Evolutionary conservation across 2,329 filamentous ascomycete species (phyloP).

Genomic region (Exserohilum turcica): DNA sequence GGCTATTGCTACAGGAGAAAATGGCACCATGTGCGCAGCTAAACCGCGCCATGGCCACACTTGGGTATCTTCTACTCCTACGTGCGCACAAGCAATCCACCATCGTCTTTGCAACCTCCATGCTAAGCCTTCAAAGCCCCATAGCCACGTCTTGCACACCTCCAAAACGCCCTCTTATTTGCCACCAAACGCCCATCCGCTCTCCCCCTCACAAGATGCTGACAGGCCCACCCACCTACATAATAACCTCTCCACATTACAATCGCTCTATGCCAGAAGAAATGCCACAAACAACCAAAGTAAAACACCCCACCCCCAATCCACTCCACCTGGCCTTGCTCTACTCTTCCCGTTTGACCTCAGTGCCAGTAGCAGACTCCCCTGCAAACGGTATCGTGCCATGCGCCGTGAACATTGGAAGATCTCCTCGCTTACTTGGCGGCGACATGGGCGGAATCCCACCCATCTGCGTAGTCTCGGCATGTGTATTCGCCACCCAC

Average conservation of each 20-base stretch:
- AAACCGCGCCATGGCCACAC: neutral
- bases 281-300: neutral
- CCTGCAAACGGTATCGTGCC: slow-evolving; percentile 44
- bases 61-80: slow-evolving; percentile 12
- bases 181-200: no score
- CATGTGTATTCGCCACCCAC: slow-evolving; percentile 41
- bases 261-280: neutral
- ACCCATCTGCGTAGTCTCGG: slow-evolving; percentile 10
- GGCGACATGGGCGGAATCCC: slow-evolving; percentile 32
- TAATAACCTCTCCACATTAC: slow-evolving; percentile 3
- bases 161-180: slow-evolving; percentile 7
- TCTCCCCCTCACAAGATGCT: neutral
- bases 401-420: slow-evolving; percentile 57
- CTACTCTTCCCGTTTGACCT: slow-evolving; percentile 12
- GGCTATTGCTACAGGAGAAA: neutral
- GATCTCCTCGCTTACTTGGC: slow-evolving; percentile 47
- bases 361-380: slow-evolving; percentile 3
- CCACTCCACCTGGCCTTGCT: slow-evolving; percentile 49
- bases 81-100: slow-evolving; percentile 4
- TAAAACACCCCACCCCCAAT: neutral
- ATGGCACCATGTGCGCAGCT: neutral
- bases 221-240: slow-evolving; percentile 2
- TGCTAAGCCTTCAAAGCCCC: neutral
- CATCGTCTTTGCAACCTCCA: neutral
- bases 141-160: no score